phyloP scores from a whole-genome alignment of 345 rosid species.

The Dovyalis caffra region DNA sequence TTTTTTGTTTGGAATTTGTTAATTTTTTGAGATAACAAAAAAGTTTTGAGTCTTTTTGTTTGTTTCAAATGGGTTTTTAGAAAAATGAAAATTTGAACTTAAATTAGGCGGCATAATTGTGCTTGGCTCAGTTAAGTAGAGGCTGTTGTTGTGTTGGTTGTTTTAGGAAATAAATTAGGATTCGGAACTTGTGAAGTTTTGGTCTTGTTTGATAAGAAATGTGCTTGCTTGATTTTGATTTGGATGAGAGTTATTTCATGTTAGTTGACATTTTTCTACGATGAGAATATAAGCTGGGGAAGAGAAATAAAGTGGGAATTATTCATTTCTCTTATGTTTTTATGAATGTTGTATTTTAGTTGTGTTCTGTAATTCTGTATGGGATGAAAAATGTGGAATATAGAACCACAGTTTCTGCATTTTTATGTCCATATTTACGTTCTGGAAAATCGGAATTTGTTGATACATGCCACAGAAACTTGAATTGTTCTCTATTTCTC shows the following conservation, averaged over 20 bases:
- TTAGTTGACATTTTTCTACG: background rate
- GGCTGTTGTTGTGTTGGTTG: background rate
- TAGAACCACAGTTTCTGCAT: background rate
- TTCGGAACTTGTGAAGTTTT: background rate
- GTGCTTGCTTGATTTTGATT: background rate
- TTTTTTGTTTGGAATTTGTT: background rate
- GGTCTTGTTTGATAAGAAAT: background rate
- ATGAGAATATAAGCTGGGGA: background rate
- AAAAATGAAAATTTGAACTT: background rate
- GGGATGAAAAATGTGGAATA: background rate
- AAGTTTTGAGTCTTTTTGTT: background rate
- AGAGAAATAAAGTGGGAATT: background rate
- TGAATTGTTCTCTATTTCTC: background rate
- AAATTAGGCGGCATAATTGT: background rate
- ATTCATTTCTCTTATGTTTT: background rate
- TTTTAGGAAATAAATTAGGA: background rate
- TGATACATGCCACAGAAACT: background rate
- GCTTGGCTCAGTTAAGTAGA: background rate
- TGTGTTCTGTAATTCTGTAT: background rate
- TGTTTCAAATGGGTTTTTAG: background rate
- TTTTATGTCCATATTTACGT: background rate
- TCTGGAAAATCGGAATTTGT: background rate
- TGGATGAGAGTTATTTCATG: background rate
- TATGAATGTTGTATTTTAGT: background rate
- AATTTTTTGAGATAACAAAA: background rate